These are phyloP conservation scores for Fusarium tjaetaba DNA, from an alignment of 2,329 filamentous ascomycete species.

Conservation along the genomic window DNA sequence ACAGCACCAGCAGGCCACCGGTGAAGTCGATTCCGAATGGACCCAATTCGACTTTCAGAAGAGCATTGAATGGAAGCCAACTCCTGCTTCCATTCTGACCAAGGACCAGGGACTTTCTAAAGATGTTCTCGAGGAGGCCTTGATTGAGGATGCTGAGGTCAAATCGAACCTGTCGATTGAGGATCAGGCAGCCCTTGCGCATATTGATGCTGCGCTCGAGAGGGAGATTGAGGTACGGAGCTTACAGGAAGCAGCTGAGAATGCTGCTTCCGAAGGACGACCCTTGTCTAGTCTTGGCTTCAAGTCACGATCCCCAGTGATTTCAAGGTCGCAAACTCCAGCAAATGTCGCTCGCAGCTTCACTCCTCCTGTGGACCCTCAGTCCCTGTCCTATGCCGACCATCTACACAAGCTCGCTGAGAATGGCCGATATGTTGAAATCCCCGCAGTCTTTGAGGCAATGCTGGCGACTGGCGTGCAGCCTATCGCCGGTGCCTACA, in stretches of 20 bases:
- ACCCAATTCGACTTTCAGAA: conserved; percentile 90
- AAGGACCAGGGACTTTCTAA: conserved; percentile 63
- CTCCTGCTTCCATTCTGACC: conserved; percentile 64
- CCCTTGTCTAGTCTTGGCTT: conserved; percentile 54
- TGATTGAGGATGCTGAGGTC: conserved; percentile 49
- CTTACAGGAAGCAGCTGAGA: conserved; percentile 56
- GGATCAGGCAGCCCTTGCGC: conserved; percentile 72
- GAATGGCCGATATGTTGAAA: conserved; percentile 81
- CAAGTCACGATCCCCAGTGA: conserved; percentile 52
- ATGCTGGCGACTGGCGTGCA: conserved; percentile 85
- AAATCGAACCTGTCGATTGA: conserved; percentile 55
- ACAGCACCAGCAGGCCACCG: conserved; percentile 76
- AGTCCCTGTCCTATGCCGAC: conserved; percentile 77
- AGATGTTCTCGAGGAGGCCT: conserved; percentile 47
- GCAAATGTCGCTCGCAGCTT: conserved; percentile 63
- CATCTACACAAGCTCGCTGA: conserved; percentile 80
- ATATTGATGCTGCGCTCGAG: conserved; percentile 86
- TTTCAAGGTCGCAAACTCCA: conserved; percentile 55
- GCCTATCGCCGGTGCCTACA: conserved; percentile 89
- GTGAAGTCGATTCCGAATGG: conserved; percentile 82
- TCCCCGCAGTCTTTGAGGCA: conserved; percentile 89
- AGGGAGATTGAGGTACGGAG: conserved; percentile 74
- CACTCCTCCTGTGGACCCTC: conserved; percentile 69
- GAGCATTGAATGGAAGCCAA: conserved; percentile 87
- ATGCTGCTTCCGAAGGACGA: conserved; percentile 51